Evolutionary conservation across 345 rosid genomes (phyloP).

Genomic region (Salix dunnii): DNA sequence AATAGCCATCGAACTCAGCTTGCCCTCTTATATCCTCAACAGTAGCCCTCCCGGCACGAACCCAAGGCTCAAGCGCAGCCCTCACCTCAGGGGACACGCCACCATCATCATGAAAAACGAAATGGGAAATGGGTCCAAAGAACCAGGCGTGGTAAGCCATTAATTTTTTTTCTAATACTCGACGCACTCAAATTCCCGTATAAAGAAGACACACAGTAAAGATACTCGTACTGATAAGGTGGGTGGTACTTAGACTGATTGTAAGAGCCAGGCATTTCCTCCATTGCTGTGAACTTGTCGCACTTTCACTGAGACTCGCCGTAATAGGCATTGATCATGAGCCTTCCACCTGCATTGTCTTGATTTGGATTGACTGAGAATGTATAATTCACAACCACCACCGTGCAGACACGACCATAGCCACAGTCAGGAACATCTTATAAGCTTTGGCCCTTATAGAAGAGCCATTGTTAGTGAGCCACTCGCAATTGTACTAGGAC

Average conservation of each 20-base stretch:
- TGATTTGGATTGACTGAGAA: constrained; percentile 53
- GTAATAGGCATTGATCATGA: too few species aligned
- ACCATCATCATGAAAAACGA: too few species aligned
- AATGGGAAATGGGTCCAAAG: constrained; percentile 78
- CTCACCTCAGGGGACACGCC: too few species aligned
- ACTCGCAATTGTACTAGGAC: constrained; percentile 77
- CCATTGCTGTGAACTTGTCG: constrained; percentile 57
- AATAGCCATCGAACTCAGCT: constrained; percentile 67
- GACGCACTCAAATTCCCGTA: too few species aligned
- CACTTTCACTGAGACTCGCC: constrained; percentile 40
- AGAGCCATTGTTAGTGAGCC: constrained; percentile 61
- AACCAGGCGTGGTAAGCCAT: constrained; percentile 93
- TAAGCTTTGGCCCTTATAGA: constrained; percentile 55
- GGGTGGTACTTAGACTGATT: constrained; percentile 44
- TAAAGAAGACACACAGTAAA: constrained; percentile 78
- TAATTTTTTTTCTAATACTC: too few species aligned
- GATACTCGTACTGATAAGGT: constrained; percentile 58
- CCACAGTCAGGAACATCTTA: constrained; percentile 74
- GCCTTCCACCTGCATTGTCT: too few species aligned
- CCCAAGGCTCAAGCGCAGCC: too few species aligned
- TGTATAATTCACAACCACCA: constrained; percentile 69
- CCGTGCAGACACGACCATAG: constrained; percentile 85
- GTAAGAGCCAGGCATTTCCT: constrained; percentile 59
- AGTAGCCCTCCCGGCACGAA: too few species aligned
- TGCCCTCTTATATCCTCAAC: constrained; percentile 75